Conservation (phyloP, 2,329 filamentous ascomycete species). For the Blastomyces silverae region DNA sequence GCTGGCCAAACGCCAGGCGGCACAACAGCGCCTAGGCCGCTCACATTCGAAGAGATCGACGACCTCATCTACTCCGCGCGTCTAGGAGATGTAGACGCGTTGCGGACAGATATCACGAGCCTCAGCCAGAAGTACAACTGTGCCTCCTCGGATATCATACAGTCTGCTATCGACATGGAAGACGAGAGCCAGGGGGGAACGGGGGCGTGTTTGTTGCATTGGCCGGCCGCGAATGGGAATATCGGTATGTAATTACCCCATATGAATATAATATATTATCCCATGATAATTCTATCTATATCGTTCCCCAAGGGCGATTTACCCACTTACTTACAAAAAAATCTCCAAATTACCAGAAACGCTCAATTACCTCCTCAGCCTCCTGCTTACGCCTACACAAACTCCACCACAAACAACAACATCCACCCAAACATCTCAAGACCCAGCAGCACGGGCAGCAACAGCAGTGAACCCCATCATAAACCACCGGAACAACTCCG, state of each 20-base stretch:
- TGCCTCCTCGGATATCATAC: slow-evolving; percentile 57
- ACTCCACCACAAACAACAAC: not conserved
- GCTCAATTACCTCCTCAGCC: slow-evolving; percentile 43
- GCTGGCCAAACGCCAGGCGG: not conserved
- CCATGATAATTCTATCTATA: slow-evolving; percentile 18
- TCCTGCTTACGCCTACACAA: slow-evolving; percentile 28
- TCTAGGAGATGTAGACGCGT: slow-evolving; percentile 64
- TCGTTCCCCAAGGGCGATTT: not conserved
- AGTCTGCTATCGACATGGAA: slow-evolving; percentile 63
- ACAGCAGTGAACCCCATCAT: slow-evolving; percentile 29
- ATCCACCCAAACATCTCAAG: slow-evolving; percentile 14
- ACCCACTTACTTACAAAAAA: slow-evolving; percentile 6
- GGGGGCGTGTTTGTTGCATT: slow-evolving; percentile 60
- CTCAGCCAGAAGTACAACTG: slow-evolving; percentile 57
- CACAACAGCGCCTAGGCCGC: slow-evolving; percentile 24
- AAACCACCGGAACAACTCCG: slow-evolving; percentile 63
- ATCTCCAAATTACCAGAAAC: slow-evolving; percentile 35
- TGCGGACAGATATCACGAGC: slow-evolving; percentile 53
- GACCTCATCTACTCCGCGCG: slow-evolving; percentile 86
- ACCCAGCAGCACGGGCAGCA: slow-evolving; percentile 19
- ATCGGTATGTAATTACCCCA: slow-evolving; percentile 50
- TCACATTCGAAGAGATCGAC: slow-evolving; percentile 76
- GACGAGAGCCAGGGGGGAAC: slow-evolving; percentile 62
- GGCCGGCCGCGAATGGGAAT: slow-evolving; percentile 87
- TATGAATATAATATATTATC: slow-evolving; percentile 14